Evolutionary conservation across 345 rosid species (phyloP).

Genomic region (Limnanthes douglasii): DNA sequence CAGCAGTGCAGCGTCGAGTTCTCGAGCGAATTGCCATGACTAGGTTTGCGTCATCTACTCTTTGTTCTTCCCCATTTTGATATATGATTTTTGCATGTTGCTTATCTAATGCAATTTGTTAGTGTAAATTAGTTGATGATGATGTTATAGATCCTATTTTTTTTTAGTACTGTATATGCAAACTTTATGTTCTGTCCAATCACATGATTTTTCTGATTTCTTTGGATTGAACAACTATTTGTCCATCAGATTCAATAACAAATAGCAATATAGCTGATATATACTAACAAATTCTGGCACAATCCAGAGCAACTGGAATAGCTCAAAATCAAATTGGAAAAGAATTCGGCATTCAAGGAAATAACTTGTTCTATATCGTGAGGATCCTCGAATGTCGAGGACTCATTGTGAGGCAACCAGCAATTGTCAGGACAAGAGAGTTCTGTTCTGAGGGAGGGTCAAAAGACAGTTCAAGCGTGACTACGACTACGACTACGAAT

Average conservation of each 20-base stretch:
- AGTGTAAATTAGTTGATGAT: background rate
- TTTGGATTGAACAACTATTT: no score
- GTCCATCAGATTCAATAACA: no score
- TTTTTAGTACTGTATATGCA: no score
- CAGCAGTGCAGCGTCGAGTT: constrained; percentile 35
- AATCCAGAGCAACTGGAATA: constrained; percentile 63
- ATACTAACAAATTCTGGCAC: no score
- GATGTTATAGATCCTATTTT: no score
- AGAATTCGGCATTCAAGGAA: constrained; percentile 64
- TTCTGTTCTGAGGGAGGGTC: constrained; percentile 46
- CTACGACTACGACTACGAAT: constrained; percentile 35
- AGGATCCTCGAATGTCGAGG: constrained; percentile 66
- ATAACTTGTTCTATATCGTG: constrained; percentile 48
- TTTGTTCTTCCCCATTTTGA: background rate
- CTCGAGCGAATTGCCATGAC: constrained; percentile 52
- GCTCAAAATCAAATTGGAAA: constrained; percentile 66
- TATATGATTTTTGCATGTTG: background rate
- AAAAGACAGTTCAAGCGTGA: constrained; percentile 34
- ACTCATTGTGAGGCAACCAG: constrained; percentile 59
- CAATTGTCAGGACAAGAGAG: constrained; percentile 60
- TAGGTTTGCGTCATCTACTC: constrained; percentile 12
- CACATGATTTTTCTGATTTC: no score
- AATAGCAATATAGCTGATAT: no score
- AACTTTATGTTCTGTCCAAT: no score
- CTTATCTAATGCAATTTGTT: background rate